phyloP scores from a whole-genome alignment of 2,329 filamentous ascomycete genomes.

The Diaporthe caulivora region DNA sequence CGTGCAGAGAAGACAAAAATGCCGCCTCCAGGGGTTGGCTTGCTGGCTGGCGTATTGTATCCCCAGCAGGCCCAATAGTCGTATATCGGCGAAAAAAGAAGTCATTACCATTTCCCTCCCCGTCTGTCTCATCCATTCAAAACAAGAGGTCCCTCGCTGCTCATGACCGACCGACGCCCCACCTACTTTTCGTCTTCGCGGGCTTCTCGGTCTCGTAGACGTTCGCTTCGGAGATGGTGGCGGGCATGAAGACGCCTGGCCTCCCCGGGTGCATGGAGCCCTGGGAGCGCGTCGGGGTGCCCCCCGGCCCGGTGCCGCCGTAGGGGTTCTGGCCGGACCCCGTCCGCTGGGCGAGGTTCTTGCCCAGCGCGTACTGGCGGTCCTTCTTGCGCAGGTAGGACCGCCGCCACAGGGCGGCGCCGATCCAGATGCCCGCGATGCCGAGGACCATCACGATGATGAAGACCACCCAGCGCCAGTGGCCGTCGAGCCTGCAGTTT shows the following conservation, averaged over 20 bases:
- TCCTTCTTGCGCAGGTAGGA: slow-evolving; percentile 80
- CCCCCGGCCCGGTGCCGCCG: slow-evolving; percentile 49
- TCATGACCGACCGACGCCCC: slow-evolving; percentile 58
- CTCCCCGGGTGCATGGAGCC: slow-evolving; percentile 49
- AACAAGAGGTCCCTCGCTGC: neutral
- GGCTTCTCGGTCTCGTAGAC: slow-evolving; percentile 47
- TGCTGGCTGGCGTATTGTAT: neutral
- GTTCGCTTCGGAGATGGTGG: slow-evolving; percentile 47
- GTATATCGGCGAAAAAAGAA: neutral
- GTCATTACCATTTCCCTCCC: slow-evolving; percentile 9
- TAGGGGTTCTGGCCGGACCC: slow-evolving; percentile 47
- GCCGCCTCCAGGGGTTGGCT: neutral
- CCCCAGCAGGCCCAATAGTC: neutral
- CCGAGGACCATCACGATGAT: slow-evolving; percentile 79
- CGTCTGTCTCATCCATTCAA: neutral
- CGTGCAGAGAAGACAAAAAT: neutral
- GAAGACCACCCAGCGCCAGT: slow-evolving; percentile 87
- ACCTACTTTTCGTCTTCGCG: slow-evolving; percentile 57
- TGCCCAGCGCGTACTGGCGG: slow-evolving; percentile 63
- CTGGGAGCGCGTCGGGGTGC: slow-evolving; percentile 45
- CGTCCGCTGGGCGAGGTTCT: slow-evolving; percentile 50
- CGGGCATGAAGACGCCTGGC: slow-evolving; percentile 55
- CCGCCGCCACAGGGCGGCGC: slow-evolving; percentile 78
- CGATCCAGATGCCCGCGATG: slow-evolving; percentile 75
- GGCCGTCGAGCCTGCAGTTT: slow-evolving; percentile 70